These are phyloP conservation scores for Penicillium waksmanii DNA, from an alignment of 495 filamentous ascomycete species.

Conservation along the genomic window DNA sequence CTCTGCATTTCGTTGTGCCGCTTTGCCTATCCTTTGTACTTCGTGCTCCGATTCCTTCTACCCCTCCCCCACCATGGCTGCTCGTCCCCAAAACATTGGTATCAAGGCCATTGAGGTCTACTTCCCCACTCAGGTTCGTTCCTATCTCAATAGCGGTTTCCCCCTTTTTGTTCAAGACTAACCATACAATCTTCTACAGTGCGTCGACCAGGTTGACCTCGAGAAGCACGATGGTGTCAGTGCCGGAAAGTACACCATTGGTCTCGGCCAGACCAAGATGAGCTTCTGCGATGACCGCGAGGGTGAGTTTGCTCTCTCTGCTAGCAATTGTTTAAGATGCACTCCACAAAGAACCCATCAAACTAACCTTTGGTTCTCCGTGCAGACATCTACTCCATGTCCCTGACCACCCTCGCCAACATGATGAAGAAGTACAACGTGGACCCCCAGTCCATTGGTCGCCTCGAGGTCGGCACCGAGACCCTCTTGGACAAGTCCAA, in stretches of 20 bases:
- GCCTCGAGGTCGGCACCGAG: slow-evolving; percentile 97
- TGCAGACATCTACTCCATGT: slow-evolving; percentile 95
- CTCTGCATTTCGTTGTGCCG: background rate
- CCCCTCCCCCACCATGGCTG: slow-evolving; percentile 67
- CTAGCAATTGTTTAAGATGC: background rate
- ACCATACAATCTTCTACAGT: slow-evolving; percentile 57
- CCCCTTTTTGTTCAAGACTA: slow-evolving; percentile 18
- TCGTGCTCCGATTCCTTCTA: background rate
- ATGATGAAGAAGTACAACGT: slow-evolving; percentile 93
- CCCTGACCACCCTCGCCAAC: slow-evolving; percentile 85
- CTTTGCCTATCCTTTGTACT: background rate
- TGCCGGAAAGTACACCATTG: slow-evolving; percentile 97
- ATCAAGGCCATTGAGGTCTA: slow-evolving; percentile 99
- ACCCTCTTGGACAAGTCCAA: slow-evolving; percentile 99
- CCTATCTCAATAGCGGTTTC: background rate
- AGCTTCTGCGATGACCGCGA: slow-evolving; percentile 99
- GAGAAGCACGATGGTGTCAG: slow-evolving; percentile 98
- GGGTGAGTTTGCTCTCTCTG: slow-evolving; percentile 60
- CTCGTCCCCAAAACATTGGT: slow-evolving; percentile 94
- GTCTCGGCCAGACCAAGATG: slow-evolving; percentile 99
- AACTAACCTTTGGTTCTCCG: slow-evolving; percentile 6
- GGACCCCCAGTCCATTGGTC: slow-evolving; percentile 85
- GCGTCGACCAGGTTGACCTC: slow-evolving; percentile 92
- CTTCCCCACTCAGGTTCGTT: slow-evolving; percentile 86
- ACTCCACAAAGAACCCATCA: background rate